Base-by-base conservation (phyloP, 1,139 yeast species). In the Saccharomyces hybrid region DNA sequence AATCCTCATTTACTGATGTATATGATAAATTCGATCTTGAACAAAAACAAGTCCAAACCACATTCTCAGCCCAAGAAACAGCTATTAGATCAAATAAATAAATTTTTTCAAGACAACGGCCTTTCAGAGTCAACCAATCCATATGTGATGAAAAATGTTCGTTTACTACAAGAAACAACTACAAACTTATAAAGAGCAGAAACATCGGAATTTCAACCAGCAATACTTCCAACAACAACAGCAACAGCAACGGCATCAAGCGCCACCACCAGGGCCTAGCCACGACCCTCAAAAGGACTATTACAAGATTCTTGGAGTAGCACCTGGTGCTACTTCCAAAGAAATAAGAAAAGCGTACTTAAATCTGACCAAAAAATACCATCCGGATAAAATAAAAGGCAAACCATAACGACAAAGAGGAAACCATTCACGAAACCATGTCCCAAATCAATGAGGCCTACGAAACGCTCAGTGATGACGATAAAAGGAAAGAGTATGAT, bases 371-470 rank as follows among this genome's bases (percentile, higher is more conserved):
- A 83, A 86, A 65, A 83, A 84, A 66, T 88, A 79, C 68, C 99
- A 93, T 66, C 99, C 99, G 0, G 99, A 93, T 71, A 91, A 93
- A 71, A 38, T 38, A 84, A 82, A 66, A 84, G 83, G 83, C 31
- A 89, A 83, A 44, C 66, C 86, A 60, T 2, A 79, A 82, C 7
- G 90, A 86, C 24, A 82, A 89, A 61, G 78, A 82, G n/a, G 90
- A 85, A 28, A 80, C 86, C 58, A 86, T 86, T 46, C 95, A 89
- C 69, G 75, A 75, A 49, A 88, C 87, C 64, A 93, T 93, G 95
- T 90, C 95, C 55, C 91, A 86, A 52, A 88, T 93, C 60, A 93
- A 93, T 70, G 89, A 86, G 67, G 99, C 99, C 0, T 91, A 93
- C 68, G 98, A 91, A 66, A 84, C 86, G 2, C 75, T 93, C 50